Base-by-base conservation (phyloP, 2,329 filamentous ascomycete genomes). In the Xylaria sp. region DNA sequence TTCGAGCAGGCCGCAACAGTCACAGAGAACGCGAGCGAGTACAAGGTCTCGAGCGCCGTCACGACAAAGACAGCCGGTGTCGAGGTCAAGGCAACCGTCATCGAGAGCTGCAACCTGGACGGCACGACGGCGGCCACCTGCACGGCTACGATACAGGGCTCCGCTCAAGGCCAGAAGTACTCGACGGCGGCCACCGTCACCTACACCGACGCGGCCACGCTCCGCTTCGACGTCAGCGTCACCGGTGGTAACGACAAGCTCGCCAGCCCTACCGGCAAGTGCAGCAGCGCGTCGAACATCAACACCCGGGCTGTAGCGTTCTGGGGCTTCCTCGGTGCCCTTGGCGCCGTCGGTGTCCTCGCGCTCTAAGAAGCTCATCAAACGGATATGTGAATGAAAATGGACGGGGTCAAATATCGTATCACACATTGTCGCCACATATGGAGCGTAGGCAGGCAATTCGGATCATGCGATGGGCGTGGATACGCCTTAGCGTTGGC, bases 241-340 rank as follows among this genome's bases (percentile, higher is more conserved):
- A 71, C 69, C 1, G 69, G 28, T 46, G 69, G 69, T 15, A 32
- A 34, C 39, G 62, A 71, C 46, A 71, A 71, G 52, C 56, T 67
- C 28, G 66, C 57, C 52, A 66, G 51, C 55, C 64, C 69, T 3
- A 69, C 66, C 48, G 69, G 57, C 62, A 63, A 34, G 23, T 71
- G 69, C 62, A 64, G 52, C 52, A n/a, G 51, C 23, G 69, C 65
- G 3, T 39, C 69, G 2, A 52, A 41, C 28, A 1, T 62, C 41
- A 68, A 50, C 54, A 61, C 63, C 20, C 66, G 69, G n/a, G 66
- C 57, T 28, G 58, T 69, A 23, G 69, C 69, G 4, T 59, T 69
- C 52, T 71, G 69, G 69, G 66, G 65, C 6, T 32, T 71, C 57
- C 52, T 69, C 52, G 69, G 65, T 41, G 69, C 62, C 10, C 8